A percentile compares a stretch with the other conserved stretches of the same genome.
Conservation (phyloP, 768 basidiomycete genomes). For the Obba rivulosa region DNA sequence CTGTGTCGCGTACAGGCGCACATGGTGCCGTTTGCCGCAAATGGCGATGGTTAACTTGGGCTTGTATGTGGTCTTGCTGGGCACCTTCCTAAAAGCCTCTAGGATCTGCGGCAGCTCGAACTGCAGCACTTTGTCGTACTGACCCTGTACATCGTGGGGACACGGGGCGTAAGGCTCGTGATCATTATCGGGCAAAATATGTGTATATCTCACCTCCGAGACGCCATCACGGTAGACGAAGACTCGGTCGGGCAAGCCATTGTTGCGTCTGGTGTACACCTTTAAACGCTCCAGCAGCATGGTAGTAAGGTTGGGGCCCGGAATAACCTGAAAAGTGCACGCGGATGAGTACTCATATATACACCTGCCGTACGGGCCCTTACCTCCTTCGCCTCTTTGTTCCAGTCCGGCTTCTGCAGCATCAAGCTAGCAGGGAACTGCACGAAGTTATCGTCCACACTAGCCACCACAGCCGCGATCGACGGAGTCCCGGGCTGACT, state of each 20-base stretch:
- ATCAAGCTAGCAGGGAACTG: constrained; percentile 75
- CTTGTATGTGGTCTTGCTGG: constrained; percentile 41
- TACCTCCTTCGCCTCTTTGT: constrained; percentile 33
- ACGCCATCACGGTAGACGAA: constrained; percentile 79
- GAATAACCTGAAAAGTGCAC: too few species aligned
- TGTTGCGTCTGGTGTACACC: constrained; percentile 49
- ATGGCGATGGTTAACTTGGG: constrained; percentile 69
- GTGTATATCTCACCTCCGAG: constrained; percentile 53
- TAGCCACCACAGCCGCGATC: constrained; percentile 80
- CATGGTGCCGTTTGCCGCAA: constrained; percentile 71
- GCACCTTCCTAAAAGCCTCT: constrained; percentile 52
- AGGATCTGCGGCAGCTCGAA: constrained; percentile 61
- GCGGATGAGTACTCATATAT: too few species aligned
- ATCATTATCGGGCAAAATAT: background rate
- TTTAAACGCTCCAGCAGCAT: constrained; percentile 73
- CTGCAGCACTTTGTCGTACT: constrained; percentile 56
- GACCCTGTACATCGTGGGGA: constrained; percentile 42
- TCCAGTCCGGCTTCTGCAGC: constrained; percentile 51
- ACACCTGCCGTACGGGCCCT: too few species aligned
- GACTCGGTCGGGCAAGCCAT: constrained; percentile 59
- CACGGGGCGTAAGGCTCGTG: background rate
- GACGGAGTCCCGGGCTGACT: constrained; percentile 72
- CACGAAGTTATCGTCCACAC: constrained; percentile 59
- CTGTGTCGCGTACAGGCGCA: constrained; percentile 54
- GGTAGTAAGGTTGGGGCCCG: constrained; percentile 35